Base-by-base conservation (phyloP, 2,329 filamentous ascomycete genomes). In the Chalara sp. region DNA sequence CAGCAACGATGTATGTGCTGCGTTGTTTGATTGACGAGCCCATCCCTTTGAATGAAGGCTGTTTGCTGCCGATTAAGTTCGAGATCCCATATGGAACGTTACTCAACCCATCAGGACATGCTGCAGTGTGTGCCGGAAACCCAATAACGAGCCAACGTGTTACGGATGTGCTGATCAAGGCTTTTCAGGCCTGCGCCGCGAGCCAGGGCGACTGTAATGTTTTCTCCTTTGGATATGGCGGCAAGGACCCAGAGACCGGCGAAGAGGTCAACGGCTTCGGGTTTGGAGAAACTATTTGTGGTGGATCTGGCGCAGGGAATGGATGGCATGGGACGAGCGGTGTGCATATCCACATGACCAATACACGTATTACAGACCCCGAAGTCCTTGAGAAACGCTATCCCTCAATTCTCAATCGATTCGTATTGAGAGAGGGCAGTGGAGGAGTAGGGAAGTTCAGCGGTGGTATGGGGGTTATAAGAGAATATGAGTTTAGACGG, bases 31-130 rank as follows among this genome's bases (percentile, higher is more conserved):
- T 93, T 61, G 81, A 79, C 43, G 80, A 87, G 53, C 86, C 90
- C 59, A 90, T 93, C 13, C 88, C 88, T 0, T 76, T 93, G 5
- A 93, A 93, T 70, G 87, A 93, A 68, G 88, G 88, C 56, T 93
- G 87, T 57, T 72, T 93, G 2, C 79, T 79, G 5, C 87, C 88
- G 1, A 86, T 92, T 58, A 75, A 80, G 49, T 83, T 92, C 63
- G 75, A 45, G 43, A 87, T 90, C 62, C 86, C 87, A 0, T 76
- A 79, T 12, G 79, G 80, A 54, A 83, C 78, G 6, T 83, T 92
- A 61, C 76, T 93, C 13, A 84, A 79, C 0, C 88, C 88, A 0
- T 85, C 81, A 0, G 82, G 83, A 59, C 86, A 86, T 0, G 86
- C 87, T 0, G 87, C 87, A 0, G 87, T 91, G 0, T 87, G 91